Evolutionary conservation across 441 rosid species (phyloP).

Genomic region (Cnidoscolus chayamansa): DNA sequence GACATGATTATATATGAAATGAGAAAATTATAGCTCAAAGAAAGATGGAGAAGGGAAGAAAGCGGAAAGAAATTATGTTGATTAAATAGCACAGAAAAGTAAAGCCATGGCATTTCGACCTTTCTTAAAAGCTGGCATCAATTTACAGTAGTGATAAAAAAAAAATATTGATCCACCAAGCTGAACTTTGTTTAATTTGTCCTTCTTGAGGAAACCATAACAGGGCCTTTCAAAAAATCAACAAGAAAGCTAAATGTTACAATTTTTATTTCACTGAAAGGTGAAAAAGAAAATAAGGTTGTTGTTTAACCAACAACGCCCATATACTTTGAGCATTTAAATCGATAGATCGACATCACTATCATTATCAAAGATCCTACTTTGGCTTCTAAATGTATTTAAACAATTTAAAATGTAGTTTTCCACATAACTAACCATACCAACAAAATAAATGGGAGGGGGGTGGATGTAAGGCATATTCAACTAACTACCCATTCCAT

Average conservation of each 20-base stretch:
- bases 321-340: neutral
- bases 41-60: neutral
- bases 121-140: neutral
- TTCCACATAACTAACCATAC: neutral
- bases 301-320: neutral
- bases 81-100: neutral
- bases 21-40: neutral
- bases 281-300: neutral
- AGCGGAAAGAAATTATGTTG: neutral
- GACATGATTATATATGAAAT: neutral
- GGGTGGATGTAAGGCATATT: neutral
- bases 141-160: neutral
- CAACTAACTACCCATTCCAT: constrained; percentile 12
- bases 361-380: neutral
- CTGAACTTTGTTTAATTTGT: neutral
- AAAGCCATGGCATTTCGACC: neutral
- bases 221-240: neutral
- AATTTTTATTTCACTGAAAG: neutral
- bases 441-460: neutral
- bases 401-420: neutral
- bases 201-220: neutral
- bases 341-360: neutral
- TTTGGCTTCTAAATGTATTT: neutral
- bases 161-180: neutral
- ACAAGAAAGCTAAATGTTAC: neutral